Evolutionary conservation across 2,329 filamentous ascomycete genomes (phyloP), one percentile per base, ranked within the genome.

Genomic region (Pyrenochaeta sp.): DNA sequence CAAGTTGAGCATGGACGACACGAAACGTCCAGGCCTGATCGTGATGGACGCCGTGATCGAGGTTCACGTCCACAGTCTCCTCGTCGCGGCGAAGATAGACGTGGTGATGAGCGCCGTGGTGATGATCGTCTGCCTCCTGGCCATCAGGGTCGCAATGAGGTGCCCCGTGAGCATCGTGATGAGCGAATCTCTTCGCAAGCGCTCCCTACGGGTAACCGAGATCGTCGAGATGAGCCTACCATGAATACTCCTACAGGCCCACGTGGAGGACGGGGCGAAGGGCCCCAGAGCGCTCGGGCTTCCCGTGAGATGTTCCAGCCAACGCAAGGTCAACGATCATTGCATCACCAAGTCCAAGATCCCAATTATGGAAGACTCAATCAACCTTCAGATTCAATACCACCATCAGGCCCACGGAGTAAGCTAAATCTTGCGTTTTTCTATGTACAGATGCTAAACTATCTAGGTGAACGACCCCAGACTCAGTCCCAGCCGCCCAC

Each of bases 361-460:
- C 77, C 80, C 10, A 79, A 77, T 43, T 82, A 81, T 61, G 81
- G 80, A 27, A 74, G 81, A 32, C 67, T 83, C 15, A 83, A 82
- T 55, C 72, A 72, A 23, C 75, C 75, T n/a, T 61, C 72, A 17
- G 80, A 86, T 17, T 49, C 79, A 76, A 60, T 66, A 44, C 84
- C 70, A 42, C 85, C 85, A 20, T 83, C 82, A 33, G 85, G 84
- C 1, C 85, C 85, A 45, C 77, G 82, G 51, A 76, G 76, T 63
- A 68, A 73, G 54, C 78, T 74, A 54, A 35, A 17, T 27, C 41
- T 10, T 12, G n/a, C 31, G 7, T 20, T 4, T 20, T 14, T 3
- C 27, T 30, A 14, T 14, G 10, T 7, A 14, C 35, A 39, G 17
- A n/a, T 39, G 21, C 54, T 68, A 41, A 69, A 29, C 2, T 41